These are phyloP conservation scores for Fragilaria radians DNA, from an alignment of 108 stramenopile species.

Conservation along the genomic window DNA sequence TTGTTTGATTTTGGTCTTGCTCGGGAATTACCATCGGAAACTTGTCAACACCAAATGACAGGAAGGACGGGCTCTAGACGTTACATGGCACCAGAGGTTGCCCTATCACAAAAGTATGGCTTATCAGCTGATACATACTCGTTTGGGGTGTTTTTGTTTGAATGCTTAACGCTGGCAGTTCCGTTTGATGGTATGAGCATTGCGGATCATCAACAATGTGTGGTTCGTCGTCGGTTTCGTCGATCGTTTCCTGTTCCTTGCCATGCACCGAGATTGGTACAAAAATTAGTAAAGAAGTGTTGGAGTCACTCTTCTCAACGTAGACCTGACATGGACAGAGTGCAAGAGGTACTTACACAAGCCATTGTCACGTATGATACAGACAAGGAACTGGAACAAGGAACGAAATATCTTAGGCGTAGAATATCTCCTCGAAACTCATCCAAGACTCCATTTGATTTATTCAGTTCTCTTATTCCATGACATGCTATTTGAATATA, in stretches of 20 bases:
- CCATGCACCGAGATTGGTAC: not conserved
- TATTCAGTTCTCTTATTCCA: too few species aligned
- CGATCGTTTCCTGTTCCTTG: not conserved
- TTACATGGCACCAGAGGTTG: slow-evolving; percentile 40
- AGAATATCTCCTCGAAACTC: too few species aligned
- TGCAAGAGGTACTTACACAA: not conserved
- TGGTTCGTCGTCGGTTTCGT: not conserved
- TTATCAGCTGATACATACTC: slow-evolving; percentile 19
- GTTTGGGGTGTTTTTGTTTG: slow-evolving; percentile 11
- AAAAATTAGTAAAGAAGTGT: not conserved
- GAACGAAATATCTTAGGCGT: too few species aligned
- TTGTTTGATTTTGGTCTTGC: slow-evolving; percentile 14
- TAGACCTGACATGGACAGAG: not conserved
- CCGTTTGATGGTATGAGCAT: not conserved
- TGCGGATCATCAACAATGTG: not conserved
- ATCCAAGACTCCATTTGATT: too few species aligned
- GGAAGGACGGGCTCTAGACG: slow-evolving; percentile 31
- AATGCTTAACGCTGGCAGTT: slow-evolving; percentile 8
- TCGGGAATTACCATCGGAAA: slow-evolving; percentile 13
- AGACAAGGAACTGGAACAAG: too few species aligned
- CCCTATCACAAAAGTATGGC: slow-evolving; percentile 10
- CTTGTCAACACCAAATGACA: slow-evolving; percentile 28
- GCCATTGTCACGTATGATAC: too few species aligned
- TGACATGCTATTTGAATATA: too few species aligned
- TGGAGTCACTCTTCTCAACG: not conserved